phyloP scores from a whole-genome alignment of 1,284 basidiomycete genomes.

The Wallemia hederae region DNA sequence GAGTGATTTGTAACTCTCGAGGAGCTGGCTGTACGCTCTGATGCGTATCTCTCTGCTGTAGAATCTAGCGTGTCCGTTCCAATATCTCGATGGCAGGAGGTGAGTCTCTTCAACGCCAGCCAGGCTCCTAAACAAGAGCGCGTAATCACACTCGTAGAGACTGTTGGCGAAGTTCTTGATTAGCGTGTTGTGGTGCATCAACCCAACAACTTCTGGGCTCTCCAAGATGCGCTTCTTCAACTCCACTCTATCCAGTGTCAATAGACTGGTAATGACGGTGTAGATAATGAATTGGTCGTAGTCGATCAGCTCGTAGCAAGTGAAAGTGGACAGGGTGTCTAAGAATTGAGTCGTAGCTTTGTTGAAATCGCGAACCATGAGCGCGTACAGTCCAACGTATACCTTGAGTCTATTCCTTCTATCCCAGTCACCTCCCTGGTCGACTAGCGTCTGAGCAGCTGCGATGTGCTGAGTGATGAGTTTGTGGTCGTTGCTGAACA shows the following conservation, averaged over 20 bases:
- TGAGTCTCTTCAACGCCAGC: slow-evolving; percentile 64
- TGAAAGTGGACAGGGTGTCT: slow-evolving; percentile 78
- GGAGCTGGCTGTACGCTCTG: slow-evolving; percentile 65
- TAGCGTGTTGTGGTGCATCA: slow-evolving; percentile 19
- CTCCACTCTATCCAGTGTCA: slow-evolving; percentile 54
- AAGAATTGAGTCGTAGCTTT: slow-evolving; percentile 51
- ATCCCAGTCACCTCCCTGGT: slow-evolving; percentile 96
- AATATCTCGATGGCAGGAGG: slow-evolving; percentile 55
- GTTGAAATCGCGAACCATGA: slow-evolving; percentile 49
- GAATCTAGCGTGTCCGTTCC: slow-evolving; percentile 61
- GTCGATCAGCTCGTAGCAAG: slow-evolving; percentile 59
- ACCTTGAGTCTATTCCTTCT: slow-evolving; percentile 85
- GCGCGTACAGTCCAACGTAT: slow-evolving; percentile 58
- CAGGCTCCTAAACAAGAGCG: slow-evolving; percentile 71
- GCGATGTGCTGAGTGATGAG: slow-evolving; percentile 44
- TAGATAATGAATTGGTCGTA: slow-evolving; percentile 79
- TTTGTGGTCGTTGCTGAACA: slow-evolving; percentile 62
- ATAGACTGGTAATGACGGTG: slow-evolving; percentile 47
- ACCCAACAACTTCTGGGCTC: slow-evolving; percentile 23
- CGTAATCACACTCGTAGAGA: slow-evolving; percentile 77
- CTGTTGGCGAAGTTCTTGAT: slow-evolving; percentile 22
- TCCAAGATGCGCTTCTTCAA: slow-evolving; percentile 45
- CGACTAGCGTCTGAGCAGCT: slow-evolving; percentile 65
- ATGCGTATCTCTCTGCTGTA: slow-evolving; percentile 94
- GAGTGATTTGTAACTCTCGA: slow-evolving; percentile 70